A percentile compares a stretch with the other conserved stretches of the same genome.
Conservation (phyloP, 106 monocot species). For the Allium fistulosum region DNA sequence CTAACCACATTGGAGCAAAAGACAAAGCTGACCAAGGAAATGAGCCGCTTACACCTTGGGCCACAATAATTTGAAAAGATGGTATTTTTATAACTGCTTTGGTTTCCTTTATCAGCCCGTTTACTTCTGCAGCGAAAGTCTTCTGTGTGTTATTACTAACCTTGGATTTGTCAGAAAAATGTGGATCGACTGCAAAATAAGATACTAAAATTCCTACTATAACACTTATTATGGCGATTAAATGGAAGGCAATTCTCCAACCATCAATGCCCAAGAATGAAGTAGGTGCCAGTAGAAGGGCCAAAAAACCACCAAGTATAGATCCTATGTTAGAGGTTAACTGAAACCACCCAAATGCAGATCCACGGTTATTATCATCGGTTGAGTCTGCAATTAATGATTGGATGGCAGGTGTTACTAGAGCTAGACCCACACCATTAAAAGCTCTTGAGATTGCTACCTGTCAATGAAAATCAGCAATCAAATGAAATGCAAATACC, state of each 20-base stretch:
- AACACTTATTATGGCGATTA: slow-evolving; percentile 61
- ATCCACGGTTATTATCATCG: slow-evolving; percentile 62
- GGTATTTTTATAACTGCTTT: slow-evolving; percentile 66
- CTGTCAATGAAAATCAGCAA: slow-evolving; percentile 1
- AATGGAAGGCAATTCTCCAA: slow-evolving; percentile 85
- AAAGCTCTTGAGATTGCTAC: slow-evolving; percentile 27
- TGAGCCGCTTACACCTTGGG: slow-evolving; percentile 85
- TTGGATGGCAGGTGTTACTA: slow-evolving; percentile 78
- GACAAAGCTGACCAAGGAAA: slow-evolving; percentile 91
- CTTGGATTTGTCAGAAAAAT: slow-evolving; percentile 7
- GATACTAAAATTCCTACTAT: slow-evolving; percentile 60
- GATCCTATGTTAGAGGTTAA: slow-evolving; percentile 63
- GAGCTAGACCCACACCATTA: slow-evolving; percentile 71
- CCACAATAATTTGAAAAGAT: slow-evolving; percentile 87
- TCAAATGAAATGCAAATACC: not conserved
- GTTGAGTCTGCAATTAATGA: slow-evolving; percentile 91
- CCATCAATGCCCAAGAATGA: slow-evolving; percentile 70
- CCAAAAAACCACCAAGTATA: slow-evolving; percentile 63
- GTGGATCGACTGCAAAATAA: slow-evolving; percentile 70
- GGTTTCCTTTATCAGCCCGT: slow-evolving; percentile 49
- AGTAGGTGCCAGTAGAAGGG: slow-evolving; percentile 60
- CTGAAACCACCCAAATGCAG: slow-evolving; percentile 53
- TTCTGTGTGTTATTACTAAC: not conserved
- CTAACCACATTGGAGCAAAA: slow-evolving; percentile 88
- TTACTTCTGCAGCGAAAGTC: slow-evolving; percentile 35